Conservation (phyloP, 2,329 filamentous ascomycete genomes). For the Delphinella strobiligena region DNA sequence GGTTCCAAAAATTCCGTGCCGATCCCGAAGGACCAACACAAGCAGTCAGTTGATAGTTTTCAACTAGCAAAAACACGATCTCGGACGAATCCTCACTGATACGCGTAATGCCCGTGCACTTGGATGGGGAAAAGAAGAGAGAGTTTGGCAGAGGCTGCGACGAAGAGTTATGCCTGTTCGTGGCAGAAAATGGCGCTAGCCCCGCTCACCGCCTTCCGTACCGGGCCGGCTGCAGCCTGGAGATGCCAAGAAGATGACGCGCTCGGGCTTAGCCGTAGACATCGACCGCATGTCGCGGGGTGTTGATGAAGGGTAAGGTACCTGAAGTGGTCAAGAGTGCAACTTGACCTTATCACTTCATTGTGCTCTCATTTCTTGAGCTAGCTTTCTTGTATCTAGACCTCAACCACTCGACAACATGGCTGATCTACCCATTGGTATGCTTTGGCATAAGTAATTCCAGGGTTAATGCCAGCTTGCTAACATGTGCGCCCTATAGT, state of each 20-base stretch:
- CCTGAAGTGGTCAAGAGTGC: no score
- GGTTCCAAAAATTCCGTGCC: constrained; percentile 68
- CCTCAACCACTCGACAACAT: constrained; percentile 20
- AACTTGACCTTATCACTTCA: not conserved
- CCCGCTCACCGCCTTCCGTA: not conserved
- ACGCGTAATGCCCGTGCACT: constrained; percentile 70
- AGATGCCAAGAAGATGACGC: not conserved
- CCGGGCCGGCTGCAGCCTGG: not conserved
- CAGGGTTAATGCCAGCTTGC: constrained; percentile 11
- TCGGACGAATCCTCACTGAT: constrained; percentile 82
- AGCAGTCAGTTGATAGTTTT: constrained; percentile 74
- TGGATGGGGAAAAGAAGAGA: constrained; percentile 30
- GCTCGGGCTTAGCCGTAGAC: not conserved
- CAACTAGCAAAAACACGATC: constrained; percentile 82
- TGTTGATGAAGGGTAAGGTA: no score
- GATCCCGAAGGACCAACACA: constrained; percentile 50
- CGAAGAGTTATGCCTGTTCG: no score
- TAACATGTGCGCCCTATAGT: constrained; percentile 42
- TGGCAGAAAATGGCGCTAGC: no score
- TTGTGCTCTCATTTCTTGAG: not conserved
- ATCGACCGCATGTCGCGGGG: not conserved
- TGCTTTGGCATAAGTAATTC: no score
- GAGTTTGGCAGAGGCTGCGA: no score
- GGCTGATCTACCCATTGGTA: constrained; percentile 40
- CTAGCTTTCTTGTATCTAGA: not conserved